These are phyloP conservation scores for Oxyria digyna DNA, from an alignment of 148 eudicot species.

Conservation along the genomic window DNA sequence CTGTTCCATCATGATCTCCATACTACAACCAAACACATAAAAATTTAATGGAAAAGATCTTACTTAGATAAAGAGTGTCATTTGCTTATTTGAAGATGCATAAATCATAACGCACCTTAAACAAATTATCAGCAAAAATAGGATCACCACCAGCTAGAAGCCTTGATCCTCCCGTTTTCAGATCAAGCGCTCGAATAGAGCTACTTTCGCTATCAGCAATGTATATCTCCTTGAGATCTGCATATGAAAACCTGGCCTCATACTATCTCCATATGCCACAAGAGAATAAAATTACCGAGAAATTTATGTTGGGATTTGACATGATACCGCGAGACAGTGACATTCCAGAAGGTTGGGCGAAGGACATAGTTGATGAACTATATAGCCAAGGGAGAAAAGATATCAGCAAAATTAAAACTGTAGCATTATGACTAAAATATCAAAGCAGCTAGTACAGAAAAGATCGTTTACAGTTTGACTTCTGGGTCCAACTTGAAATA, in stretches of 20 bases:
- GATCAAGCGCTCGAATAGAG: slow-evolving; percentile 83
- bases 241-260: not conserved
- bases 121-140: slow-evolving; percentile 73
- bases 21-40: slow-evolving; percentile 35
- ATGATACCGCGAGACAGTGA: slow-evolving; percentile 69
- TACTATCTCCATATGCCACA: not conserved
- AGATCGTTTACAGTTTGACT: not conserved
- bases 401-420: slow-evolving; percentile 8
- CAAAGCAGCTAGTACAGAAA: not conserved
- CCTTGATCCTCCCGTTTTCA: slow-evolving; percentile 85
- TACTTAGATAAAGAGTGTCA: not conserved
- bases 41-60: slow-evolving; percentile 5
- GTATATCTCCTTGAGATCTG: slow-evolving; percentile 68
- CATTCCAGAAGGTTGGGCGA: slow-evolving; percentile 98
- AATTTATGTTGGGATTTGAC: not conserved
- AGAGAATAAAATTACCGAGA: not conserved
- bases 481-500: too few relatives aligned
- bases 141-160: slow-evolving; percentile 89
- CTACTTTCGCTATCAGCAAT: slow-evolving; percentile 99
- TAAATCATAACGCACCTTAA: slow-evolving; percentile 36
- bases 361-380: slow-evolving; percentile 77
- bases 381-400: slow-evolving; percentile 9
- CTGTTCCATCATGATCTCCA: slow-evolving; percentile 91
- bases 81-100: not conserved
- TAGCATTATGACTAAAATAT: slow-evolving; percentile 3